Conservation (phyloP, 352 stramenopile species). For the Elongisporangium prolatum region DNA sequence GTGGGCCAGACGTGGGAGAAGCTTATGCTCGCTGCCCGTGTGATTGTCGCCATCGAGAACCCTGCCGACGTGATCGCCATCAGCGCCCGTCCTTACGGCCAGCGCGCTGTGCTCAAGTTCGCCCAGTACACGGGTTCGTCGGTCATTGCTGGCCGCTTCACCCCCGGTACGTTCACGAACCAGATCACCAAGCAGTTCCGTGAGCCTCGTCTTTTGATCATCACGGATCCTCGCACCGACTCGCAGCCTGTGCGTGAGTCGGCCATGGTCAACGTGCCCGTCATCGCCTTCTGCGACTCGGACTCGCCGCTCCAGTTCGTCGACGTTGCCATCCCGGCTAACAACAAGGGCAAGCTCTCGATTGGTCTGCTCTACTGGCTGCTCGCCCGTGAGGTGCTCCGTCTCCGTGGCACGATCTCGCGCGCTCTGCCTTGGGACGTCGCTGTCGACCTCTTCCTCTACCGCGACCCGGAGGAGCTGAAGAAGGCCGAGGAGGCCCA, state of each 20-base stretch:
- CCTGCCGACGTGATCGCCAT: slow-evolving; percentile 99
- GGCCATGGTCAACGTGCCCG: slow-evolving; percentile 99
- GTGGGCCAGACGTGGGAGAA: slow-evolving; percentile 99
- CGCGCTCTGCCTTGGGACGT: slow-evolving; percentile 96
- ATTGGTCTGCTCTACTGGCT: slow-evolving; percentile 99
- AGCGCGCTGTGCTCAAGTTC: slow-evolving; percentile 99
- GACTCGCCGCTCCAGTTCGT: slow-evolving; percentile 99
- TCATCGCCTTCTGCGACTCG: slow-evolving; percentile 99
- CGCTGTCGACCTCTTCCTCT: slow-evolving; percentile 99
- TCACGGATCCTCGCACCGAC: slow-evolving; percentile 99
- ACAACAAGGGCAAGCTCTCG: slow-evolving; percentile 99
- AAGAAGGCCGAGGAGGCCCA: slow-evolving; percentile 99
- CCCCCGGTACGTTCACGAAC: slow-evolving; percentile 99
- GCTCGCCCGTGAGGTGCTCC: slow-evolving; percentile 97
- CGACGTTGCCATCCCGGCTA: slow-evolving; percentile 99
- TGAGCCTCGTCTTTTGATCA: slow-evolving; percentile 98
- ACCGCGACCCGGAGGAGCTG: slow-evolving; percentile 99
- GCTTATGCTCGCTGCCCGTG: slow-evolving; percentile 98
- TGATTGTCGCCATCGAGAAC: slow-evolving; percentile 99
- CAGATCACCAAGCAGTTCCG: slow-evolving; percentile 99
- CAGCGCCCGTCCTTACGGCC: slow-evolving; percentile 97
- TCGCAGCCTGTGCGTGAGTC: slow-evolving; percentile 97
- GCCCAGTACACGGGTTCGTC: slow-evolving; percentile 98
- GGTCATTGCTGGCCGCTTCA: slow-evolving; percentile 99
- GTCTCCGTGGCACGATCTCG: slow-evolving; percentile 96